A percentile compares a stretch with the other conserved stretches of the same genome.
Conservation (phyloP, 352 stramenopile genomes). For the Phytophthora tentaculata region DNA sequence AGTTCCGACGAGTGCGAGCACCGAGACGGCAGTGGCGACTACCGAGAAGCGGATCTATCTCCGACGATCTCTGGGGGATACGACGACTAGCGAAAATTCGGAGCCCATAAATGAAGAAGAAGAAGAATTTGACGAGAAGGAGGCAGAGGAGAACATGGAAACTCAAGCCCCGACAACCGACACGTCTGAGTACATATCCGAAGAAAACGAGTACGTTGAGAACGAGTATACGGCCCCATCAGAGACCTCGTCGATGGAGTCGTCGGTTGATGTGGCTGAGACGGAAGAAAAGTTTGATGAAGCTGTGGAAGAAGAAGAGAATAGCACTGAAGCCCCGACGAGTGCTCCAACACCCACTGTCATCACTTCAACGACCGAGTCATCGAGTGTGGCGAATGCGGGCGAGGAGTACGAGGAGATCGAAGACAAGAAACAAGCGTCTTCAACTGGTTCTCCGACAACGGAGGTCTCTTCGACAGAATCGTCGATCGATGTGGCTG, state of each 20-base stretch:
- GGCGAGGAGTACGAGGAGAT: background rate
- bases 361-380: background rate
- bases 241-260: background rate
- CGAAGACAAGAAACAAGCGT: constrained; percentile 1
- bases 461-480: background rate
- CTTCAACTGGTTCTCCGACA: too few species aligned
- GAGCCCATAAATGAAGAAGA: constrained; percentile 4
- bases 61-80: constrained; percentile 14
- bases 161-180: constrained; percentile 4
- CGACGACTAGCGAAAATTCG: constrained; percentile 3
- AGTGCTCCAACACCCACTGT: background rate
- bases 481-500: background rate
- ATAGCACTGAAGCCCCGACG: background rate
- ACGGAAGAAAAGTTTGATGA: constrained; percentile 19
- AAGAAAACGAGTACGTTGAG: constrained; percentile 6
- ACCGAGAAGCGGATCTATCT: constrained; percentile 24
- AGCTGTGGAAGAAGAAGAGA: constrained; percentile 19
- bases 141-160: constrained; percentile 16
- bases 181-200: background rate
- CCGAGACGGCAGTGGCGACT: constrained; percentile 14
- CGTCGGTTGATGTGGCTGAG: background rate
- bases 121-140: constrained; percentile 9
- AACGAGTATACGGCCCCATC: background rate
- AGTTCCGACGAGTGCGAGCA: constrained; percentile 3
- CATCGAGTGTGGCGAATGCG: background rate